Percentiles rank a stretch among this genome's conserved stretches.
phyloP scores from a whole-genome alignment of 345 rosid species.

The Linum tenue region DNA sequence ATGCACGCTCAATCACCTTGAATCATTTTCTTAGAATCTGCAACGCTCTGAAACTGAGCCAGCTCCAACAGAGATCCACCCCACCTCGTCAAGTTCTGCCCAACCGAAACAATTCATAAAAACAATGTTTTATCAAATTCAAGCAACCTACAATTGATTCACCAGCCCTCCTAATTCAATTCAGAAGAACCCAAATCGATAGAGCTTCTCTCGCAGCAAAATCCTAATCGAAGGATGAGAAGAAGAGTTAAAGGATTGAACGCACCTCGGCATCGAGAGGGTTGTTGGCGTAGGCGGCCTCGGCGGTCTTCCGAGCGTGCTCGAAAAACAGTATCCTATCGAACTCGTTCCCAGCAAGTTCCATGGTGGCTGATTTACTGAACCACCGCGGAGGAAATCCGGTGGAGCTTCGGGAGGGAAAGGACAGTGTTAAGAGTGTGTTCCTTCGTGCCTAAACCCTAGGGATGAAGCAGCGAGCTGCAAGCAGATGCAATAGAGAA shows the following conservation, averaged over 20 bases:
- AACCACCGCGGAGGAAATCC: no score
- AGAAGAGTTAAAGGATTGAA: not conserved
- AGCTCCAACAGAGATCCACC: conserved; percentile 74
- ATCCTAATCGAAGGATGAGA: not conserved
- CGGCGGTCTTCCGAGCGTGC: conserved; percentile 68
- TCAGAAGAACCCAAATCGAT: not conserved
- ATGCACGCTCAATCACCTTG: conserved; percentile 34
- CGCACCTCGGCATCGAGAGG: conserved; percentile 78
- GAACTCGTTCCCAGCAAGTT: conserved; percentile 43
- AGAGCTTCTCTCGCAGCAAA: not conserved
- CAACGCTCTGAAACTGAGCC: conserved; percentile 64
- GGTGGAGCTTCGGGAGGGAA: no score
- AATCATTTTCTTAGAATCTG: conserved; percentile 66
- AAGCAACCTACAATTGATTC: not conserved
- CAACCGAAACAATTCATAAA: not conserved
- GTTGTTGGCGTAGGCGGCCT: conserved; percentile 43
- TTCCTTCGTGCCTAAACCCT: no score
- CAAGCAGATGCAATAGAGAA: no score
- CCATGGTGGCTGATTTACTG: conserved; percentile 36
- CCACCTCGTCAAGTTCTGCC: conserved; percentile 80
- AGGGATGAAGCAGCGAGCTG: no score
- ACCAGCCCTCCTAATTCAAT: not conserved
- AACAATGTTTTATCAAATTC: not conserved
- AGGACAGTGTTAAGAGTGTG: no score
- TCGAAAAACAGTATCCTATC: conserved; percentile 66